Conservation (phyloP, 139 green algal genomes). For the Raphidocelis subcapitata region DNA sequence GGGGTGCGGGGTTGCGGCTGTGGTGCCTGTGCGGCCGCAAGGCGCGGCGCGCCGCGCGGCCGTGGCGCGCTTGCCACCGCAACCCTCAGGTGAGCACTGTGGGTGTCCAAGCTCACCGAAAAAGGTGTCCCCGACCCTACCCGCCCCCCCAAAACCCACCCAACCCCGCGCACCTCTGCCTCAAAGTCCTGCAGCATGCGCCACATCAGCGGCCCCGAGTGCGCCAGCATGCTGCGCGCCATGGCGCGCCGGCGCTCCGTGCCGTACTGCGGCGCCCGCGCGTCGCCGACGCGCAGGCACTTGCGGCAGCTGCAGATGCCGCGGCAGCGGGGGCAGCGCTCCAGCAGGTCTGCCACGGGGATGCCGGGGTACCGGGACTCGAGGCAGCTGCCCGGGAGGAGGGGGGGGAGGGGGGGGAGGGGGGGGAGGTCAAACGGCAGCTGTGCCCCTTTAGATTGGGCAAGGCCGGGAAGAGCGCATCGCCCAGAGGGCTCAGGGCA, state of each 20-base stretch:
- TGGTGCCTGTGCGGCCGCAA: too few relatives aligned
- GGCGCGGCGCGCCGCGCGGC: too few relatives aligned
- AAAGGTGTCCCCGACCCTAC: neutral
- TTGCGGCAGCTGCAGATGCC: conserved; percentile 34
- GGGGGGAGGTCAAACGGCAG: neutral
- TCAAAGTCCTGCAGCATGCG: neutral
- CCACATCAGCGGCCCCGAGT: conserved; percentile 3
- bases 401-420: neutral
- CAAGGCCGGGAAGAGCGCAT: too few relatives aligned
- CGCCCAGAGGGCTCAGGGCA: too few relatives aligned
- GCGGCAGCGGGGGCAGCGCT: neutral
- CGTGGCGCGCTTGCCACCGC: too few relatives aligned
- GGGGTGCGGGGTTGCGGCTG: too few relatives aligned
- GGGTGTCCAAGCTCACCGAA: too few relatives aligned
- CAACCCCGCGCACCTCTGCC: conserved; percentile 12
- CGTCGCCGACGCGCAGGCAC: conserved; percentile 14
- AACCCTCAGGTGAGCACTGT: too few relatives aligned
- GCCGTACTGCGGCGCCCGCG: conserved; percentile 5
- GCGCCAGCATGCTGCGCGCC: neutral
- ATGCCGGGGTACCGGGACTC: conserved; percentile 1
- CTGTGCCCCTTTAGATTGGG: neutral
- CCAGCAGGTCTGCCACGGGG: neutral
- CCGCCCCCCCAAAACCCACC: neutral
- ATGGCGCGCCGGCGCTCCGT: conserved; percentile 2
- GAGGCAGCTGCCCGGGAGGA: conserved; percentile 8